Conservation (phyloP, 495 filamentous ascomycete species). For the Letharia columbiana region DNA sequence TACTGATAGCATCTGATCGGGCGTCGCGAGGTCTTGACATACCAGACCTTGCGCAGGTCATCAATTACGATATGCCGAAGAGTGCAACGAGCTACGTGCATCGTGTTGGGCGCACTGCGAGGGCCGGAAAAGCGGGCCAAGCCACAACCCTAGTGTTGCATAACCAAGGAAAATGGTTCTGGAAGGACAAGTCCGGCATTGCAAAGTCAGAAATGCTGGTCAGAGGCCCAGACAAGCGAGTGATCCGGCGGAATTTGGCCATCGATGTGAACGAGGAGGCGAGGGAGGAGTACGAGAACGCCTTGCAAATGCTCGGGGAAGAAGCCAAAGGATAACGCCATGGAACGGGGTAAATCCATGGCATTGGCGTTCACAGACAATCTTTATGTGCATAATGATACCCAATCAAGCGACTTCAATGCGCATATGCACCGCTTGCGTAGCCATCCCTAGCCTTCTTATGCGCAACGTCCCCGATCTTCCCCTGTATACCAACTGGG, state of each 20-base stretch:
- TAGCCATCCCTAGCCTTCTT: neutral
- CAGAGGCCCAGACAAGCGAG: constrained; percentile 20
- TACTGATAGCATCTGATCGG: constrained; percentile 85
- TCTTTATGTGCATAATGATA: neutral
- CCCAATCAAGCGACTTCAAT: neutral
- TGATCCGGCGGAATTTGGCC: neutral
- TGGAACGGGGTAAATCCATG: neutral
- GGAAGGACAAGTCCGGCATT: constrained; percentile 51
- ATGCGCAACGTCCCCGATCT: neutral
- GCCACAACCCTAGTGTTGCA: constrained; percentile 77
- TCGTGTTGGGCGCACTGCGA: constrained; percentile 71
- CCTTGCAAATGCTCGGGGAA: neutral
- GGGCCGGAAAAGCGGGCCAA: constrained; percentile 39
- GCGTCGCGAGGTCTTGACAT: constrained; percentile 91
- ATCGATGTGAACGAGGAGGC: neutral
- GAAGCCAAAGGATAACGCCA: neutral
- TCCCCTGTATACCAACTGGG: neutral
- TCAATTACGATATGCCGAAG: constrained; percentile 90
- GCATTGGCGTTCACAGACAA: neutral
- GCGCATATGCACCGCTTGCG: neutral
- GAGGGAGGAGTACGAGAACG: neutral
- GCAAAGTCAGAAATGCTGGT: constrained; percentile 42
- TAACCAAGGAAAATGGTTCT: constrained; percentile 78
- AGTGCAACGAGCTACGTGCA: constrained; percentile 80
- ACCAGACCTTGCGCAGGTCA: constrained; percentile 64